These are phyloP conservation scores for Plasmodium gaboni DNA, from an alignment of 169 alveolate genomes.

Conservation along the genomic window DNA sequence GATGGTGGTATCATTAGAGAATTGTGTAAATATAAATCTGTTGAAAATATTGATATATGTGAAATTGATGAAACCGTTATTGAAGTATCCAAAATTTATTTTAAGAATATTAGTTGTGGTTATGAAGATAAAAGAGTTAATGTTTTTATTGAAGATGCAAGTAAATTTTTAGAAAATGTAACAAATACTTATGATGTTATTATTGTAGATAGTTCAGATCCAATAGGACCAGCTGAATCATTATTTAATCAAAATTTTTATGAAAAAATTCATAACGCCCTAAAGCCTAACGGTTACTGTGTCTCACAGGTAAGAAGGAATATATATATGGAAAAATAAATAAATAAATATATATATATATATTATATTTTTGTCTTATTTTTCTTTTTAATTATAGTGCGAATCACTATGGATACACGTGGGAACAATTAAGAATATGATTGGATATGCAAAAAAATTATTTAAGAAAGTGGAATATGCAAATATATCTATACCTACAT, in stretches of 20 bases:
- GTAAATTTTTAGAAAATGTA: conserved; percentile 77
- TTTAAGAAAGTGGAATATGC: conserved; percentile 76
- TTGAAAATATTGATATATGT: conserved; percentile 82
- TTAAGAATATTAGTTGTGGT: conserved; percentile 80
- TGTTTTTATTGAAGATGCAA: conserved; percentile 73
- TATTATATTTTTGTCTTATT: background rate
- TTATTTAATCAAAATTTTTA: conserved; percentile 83
- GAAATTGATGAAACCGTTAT: conserved; percentile 88
- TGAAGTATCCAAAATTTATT: conserved; percentile 79
- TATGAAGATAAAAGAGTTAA: conserved; percentile 85
- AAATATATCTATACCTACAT: conserved; percentile 71
- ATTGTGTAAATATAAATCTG: conserved; percentile 78
- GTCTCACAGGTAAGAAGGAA: conserved; percentile 24
- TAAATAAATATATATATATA: background rate
- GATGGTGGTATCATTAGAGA: conserved; percentile 88
- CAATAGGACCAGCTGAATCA: conserved; percentile 84
- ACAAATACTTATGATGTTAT: conserved; percentile 83
- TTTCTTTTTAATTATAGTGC: conserved; percentile 19
- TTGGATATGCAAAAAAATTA: conserved; percentile 55
- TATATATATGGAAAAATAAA: background rate
- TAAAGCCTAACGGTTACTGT: conserved; percentile 39
- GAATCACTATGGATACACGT: conserved; percentile 74
- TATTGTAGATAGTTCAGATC: conserved; percentile 85
- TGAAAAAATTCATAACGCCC: conserved; percentile 69
- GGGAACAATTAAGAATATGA: conserved; percentile 62